Evolutionary conservation across 148 eudicot genomes (phyloP), one percentile per base, ranked within the genome.

Genomic region (Simmondsia chinensis): DNA sequence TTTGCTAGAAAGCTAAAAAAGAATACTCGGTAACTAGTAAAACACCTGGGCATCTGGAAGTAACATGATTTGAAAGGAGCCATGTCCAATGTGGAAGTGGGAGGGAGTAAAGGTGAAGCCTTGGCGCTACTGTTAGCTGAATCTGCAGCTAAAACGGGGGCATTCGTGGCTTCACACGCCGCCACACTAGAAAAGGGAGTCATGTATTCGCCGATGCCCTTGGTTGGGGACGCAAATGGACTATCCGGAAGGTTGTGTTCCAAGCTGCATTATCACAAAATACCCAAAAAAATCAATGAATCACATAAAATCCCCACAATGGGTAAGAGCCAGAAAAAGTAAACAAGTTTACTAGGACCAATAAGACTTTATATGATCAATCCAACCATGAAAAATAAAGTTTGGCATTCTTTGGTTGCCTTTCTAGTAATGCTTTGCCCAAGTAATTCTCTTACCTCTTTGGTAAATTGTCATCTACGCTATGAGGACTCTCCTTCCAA

Each of bases 211-310:
- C 50, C 59, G 2, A 60, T 57, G 1, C 85, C 82, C 68, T 72
- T 79, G 5, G 56, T 64, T 2, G 94, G 88, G 8, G 96, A 87
- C 7, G 94, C 94, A 35, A 87, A 87, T 7, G 87, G 94, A 17
- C 80, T 87, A 18, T 87, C 96, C 0, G 96, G 96, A 43, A 87
- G 94, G 48, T 80, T 74, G 62, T 76, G 88, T 57, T 82, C 96
- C 86, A 75, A 68, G 61, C 96, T 80, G 60, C 65, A 65, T 47
- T 47, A 41, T 2, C 28, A 56, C 23, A 19, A 8, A 31, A 17
- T 7, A 30, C 29, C 11, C 3, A 35, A 31, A n/a, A 27, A 15
- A 44, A 27, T 23, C 3, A 9, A 20, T 11, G 20, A 14, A 43
- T 25, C 33, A 16, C 27, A 25, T 13, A n/a, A 43, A 31, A 23